Evolutionary conservation across 495 filamentous ascomycete species (phyloP).

Genomic region (Viridothelium virens): DNA sequence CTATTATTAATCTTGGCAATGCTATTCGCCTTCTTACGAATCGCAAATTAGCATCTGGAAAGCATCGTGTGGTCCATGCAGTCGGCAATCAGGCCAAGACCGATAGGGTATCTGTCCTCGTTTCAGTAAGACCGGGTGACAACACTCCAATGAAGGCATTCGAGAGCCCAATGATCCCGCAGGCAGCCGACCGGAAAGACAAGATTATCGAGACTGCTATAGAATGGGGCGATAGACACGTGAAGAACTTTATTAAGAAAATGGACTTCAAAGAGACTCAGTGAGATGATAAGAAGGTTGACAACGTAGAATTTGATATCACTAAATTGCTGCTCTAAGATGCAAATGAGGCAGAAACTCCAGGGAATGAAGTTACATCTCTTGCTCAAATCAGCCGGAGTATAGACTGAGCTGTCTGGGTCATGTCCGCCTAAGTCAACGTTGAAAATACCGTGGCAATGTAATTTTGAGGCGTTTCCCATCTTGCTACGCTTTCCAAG

Average conservation of each 20-base stretch:
- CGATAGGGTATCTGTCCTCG: constrained; percentile 30
- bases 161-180: constrained; percentile 7
- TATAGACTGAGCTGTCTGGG: no score
- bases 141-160: constrained; percentile 1
- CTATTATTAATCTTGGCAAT: constrained; percentile 40
- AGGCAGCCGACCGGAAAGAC: not conserved
- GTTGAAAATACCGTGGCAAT: not conserved
- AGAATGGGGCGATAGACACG: not conserved
- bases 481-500: not conserved
- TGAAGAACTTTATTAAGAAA: constrained; percentile 3
- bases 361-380: no score
- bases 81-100: constrained; percentile 33
- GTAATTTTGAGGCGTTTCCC: not conserved
- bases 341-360: no score
- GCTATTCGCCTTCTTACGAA: constrained; percentile 37
- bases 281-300: not conserved
- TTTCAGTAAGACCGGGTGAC: constrained; percentile 31
- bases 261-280: not conserved
- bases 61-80: constrained; percentile 36
- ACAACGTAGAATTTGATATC: no score
- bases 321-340: no score
- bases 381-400: no score
- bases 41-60: constrained; percentile 30
- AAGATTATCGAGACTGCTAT: not conserved
- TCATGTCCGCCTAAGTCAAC: no score